Percentiles rank a stretch among this genome's conserved stretches.
Evolutionary conservation across 345 rosid species (phyloP).

Genomic region (Cardamine resedifolia): DNA sequence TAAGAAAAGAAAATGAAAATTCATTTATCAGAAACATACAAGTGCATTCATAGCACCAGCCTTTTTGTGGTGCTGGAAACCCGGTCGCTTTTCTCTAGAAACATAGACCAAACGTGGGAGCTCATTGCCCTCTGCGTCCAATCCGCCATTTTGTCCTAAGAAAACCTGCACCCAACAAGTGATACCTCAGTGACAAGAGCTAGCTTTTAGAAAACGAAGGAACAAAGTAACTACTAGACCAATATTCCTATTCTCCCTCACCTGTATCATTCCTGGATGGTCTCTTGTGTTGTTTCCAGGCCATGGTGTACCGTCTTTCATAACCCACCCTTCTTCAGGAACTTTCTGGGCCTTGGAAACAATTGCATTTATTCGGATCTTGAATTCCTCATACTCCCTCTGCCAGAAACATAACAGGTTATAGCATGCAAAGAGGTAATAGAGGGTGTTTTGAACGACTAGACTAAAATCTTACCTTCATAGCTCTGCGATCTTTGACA

Average conservation of each 20-base stretch:
- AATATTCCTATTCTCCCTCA: slow-evolving; percentile 23
- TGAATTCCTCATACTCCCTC: slow-evolving; percentile 93
- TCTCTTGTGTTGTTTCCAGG: slow-evolving; percentile 95
- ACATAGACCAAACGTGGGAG: slow-evolving; percentile 86
- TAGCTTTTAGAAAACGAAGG: neutral
- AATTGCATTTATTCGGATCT: slow-evolving; percentile 77
- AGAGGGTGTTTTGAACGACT: neutral
- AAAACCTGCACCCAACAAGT: slow-evolving; percentile 63
- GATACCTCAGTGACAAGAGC: neutral
- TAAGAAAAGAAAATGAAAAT: neutral
- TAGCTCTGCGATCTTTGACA: slow-evolving; percentile 93
- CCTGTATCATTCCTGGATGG: slow-evolving; percentile 99
- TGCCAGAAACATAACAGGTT: slow-evolving; percentile 37
- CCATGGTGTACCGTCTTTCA: slow-evolving; percentile 99
- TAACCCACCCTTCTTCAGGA: slow-evolving; percentile 96
- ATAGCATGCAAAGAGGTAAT: neutral
- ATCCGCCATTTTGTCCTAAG: slow-evolving; percentile 92
- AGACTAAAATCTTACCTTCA: slow-evolving; percentile 58
- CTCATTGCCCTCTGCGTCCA: slow-evolving; percentile 89
- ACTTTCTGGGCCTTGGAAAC: slow-evolving; percentile 78
- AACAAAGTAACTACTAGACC: neutral
- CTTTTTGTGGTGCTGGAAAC: slow-evolving; percentile 95
- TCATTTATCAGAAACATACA: slow-evolving; percentile 43
- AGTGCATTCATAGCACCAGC: slow-evolving; percentile 98
- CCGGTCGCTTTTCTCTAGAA: slow-evolving; percentile 94